Evolutionary conservation across 2,329 filamentous ascomycete genomes (phyloP).

Genomic region (Neopestalotiopsis sp.): DNA sequence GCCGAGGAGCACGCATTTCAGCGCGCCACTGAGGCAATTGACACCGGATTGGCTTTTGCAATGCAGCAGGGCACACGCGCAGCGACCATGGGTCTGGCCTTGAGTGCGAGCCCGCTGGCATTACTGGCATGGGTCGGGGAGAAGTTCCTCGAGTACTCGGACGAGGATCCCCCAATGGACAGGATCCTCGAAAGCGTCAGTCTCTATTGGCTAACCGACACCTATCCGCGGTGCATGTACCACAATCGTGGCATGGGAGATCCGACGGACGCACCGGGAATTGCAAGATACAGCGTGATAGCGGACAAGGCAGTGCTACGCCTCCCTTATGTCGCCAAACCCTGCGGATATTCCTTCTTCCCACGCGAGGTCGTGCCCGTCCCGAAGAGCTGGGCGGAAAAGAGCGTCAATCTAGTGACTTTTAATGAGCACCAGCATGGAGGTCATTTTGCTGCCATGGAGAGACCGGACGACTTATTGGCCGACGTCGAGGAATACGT

Average conservation of each 20-base stretch:
- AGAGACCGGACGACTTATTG: slow-evolving; percentile 9
- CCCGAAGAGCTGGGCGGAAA: slow-evolving; percentile 40
- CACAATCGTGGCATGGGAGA: slow-evolving; percentile 47
- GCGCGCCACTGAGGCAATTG: slow-evolving; percentile 42
- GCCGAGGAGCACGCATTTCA: slow-evolving; percentile 43
- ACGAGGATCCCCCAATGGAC: slow-evolving; percentile 41
- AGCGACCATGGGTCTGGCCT: slow-evolving; percentile 58
- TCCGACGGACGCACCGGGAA: not conserved
- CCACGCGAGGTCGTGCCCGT: slow-evolving; percentile 44
- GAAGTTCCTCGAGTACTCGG: slow-evolving; percentile 60
- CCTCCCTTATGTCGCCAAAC: slow-evolving; percentile 37
- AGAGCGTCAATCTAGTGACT: slow-evolving; percentile 42
- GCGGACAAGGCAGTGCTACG: not conserved
- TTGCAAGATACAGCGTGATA: slow-evolving; percentile 3
- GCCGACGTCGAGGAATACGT: slow-evolving; percentile 8
- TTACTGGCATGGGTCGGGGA: slow-evolving; percentile 64
- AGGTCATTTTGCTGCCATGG: slow-evolving; percentile 56
- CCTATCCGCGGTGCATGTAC: slow-evolving; percentile 52
- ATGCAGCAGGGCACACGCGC: slow-evolving; percentile 58
- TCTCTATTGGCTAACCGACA: slow-evolving; percentile 61
- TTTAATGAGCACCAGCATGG: slow-evolving; percentile 40
- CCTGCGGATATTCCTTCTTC: slow-evolving; percentile 51
- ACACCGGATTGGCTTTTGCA: slow-evolving; percentile 53
- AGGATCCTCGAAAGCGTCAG: slow-evolving; percentile 54
- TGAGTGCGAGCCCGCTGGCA: slow-evolving; percentile 58